phyloP scores from a whole-genome alignment of 1,284 basidiomycete genomes.

The Anthracocystis setariae region DNA sequence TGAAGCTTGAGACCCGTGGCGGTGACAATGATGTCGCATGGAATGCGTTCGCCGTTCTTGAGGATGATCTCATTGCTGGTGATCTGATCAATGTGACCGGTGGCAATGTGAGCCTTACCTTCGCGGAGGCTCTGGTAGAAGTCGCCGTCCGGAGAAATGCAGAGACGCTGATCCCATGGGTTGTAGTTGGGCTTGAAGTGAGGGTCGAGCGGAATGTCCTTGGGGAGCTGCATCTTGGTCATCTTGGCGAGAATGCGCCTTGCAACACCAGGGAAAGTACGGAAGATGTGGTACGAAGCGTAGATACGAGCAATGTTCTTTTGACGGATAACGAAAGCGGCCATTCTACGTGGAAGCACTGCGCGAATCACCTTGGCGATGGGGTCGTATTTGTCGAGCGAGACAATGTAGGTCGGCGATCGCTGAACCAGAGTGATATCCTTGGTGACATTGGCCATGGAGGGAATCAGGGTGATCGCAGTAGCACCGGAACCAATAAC shows the following conservation, averaged over 20 bases:
- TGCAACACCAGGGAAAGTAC: slow-evolving; percentile 56
- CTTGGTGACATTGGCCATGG: slow-evolving; percentile 52
- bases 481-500: slow-evolving; percentile 65
- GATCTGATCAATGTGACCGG: slow-evolving; percentile 64
- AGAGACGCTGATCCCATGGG: slow-evolving; percentile 68
- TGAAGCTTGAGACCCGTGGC: slow-evolving; percentile 66
- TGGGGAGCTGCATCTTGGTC: slow-evolving; percentile 55
- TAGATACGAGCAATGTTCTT: slow-evolving; percentile 58
- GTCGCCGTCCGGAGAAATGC: slow-evolving; percentile 66
- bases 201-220: slow-evolving; percentile 62
- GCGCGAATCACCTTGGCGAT: slow-evolving; percentile 54
- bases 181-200: slow-evolving; percentile 67
- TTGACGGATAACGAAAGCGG: slow-evolving; percentile 47
- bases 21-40: slow-evolving; percentile 66
- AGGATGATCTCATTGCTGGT: slow-evolving; percentile 56
- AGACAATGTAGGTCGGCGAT: slow-evolving; percentile 63
- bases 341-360: slow-evolving; percentile 47
- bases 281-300: slow-evolving; percentile 63
- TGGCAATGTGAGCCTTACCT: slow-evolving; percentile 64
- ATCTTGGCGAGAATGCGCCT: slow-evolving; percentile 43
- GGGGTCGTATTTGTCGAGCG: slow-evolving; percentile 56
- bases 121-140: slow-evolving; percentile 61
- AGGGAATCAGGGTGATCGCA: slow-evolving; percentile 63
- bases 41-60: slow-evolving; percentile 57
- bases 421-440: slow-evolving; percentile 67